Percentiles rank a stretch among this genome's conserved stretches.
phyloP scores from a whole-genome alignment of 495 filamentous ascomycete genomes.

The Aspergillus taichungensis region DNA sequence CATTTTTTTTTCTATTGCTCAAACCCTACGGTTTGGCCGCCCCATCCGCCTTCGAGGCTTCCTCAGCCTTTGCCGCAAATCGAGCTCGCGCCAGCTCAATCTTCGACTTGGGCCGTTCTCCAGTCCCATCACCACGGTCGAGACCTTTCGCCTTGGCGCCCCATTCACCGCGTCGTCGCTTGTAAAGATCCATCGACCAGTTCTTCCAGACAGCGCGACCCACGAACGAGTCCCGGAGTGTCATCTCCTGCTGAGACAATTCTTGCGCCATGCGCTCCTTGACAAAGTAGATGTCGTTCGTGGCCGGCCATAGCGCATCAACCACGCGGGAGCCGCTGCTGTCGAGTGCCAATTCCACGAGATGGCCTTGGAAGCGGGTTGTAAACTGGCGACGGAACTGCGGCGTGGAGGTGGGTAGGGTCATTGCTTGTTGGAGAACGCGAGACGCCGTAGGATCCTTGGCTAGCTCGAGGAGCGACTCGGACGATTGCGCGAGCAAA shows the following conservation, averaged over 20 bases:
- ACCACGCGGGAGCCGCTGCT: constrained; percentile 69
- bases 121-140: constrained; percentile 14
- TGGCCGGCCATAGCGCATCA: constrained; percentile 64
- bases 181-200: constrained; percentile 87
- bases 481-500: constrained; percentile 35
- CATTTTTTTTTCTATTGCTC: background rate
- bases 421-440: constrained; percentile 61
- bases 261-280: constrained; percentile 61
- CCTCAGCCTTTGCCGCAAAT: constrained; percentile 26
- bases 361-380: constrained; percentile 47
- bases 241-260: constrained; percentile 49
- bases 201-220: constrained; percentile 83
- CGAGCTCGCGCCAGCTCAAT: constrained; percentile 41
- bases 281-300: constrained; percentile 55
- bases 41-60: constrained; percentile 5
- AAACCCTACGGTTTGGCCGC: constrained; percentile 1
- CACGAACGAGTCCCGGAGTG: constrained; percentile 61
- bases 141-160: constrained; percentile 53
- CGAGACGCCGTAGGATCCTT: constrained; percentile 57
- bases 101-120: constrained; percentile 32
- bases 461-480: constrained; percentile 39
- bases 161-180: constrained; percentile 61
- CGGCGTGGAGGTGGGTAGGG: constrained; percentile 43
- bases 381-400: constrained; percentile 57
- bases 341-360: constrained; percentile 58